A percentile compares a stretch with the other conserved stretches of the same genome.
phyloP scores from a whole-genome alignment of 2,329 filamentous ascomycete species.

The Hymenoscyphus repandus region DNA sequence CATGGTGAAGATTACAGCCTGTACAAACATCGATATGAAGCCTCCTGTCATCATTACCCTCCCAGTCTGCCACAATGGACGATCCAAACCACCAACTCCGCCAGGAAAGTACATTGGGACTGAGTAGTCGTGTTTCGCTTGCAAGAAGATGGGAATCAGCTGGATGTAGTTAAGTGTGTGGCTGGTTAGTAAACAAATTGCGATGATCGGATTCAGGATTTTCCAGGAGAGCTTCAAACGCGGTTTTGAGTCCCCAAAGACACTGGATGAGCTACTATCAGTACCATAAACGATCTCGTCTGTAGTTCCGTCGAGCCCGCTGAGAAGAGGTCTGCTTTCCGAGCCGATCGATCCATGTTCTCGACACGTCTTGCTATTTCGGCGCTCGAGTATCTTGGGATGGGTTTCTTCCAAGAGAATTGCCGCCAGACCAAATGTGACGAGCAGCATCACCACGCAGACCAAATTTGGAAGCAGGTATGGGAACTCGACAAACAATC shows the following conservation, averaged over 20 bases:
- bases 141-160: constrained; percentile 2
- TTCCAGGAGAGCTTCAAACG: not conserved
- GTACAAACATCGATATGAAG: not conserved
- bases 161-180: constrained; percentile 4
- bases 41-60: constrained; percentile 2
- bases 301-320: not conserved
- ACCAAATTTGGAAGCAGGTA: constrained; percentile 85
- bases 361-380: not conserved
- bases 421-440: not conserved
- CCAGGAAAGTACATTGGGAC: constrained; percentile 2
- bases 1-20: not conserved
- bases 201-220: constrained; percentile 6
- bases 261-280: not conserved
- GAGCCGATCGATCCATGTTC: not conserved
- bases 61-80: constrained; percentile 1
- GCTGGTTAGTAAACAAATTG: not conserved
- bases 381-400: not conserved
- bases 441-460: constrained; percentile 41
- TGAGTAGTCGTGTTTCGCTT: not conserved
- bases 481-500: constrained; percentile 76
- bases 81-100: not conserved
- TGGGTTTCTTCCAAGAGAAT: constrained; percentile 4
- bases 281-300: not conserved
- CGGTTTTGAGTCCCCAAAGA: not conserved
- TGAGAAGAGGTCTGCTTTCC: not conserved